These are phyloP conservation scores for Microbotryum silenes-acaulis DNA, from an alignment of 1,284 basidiomycete genomes.

Conservation along the genomic window DNA sequence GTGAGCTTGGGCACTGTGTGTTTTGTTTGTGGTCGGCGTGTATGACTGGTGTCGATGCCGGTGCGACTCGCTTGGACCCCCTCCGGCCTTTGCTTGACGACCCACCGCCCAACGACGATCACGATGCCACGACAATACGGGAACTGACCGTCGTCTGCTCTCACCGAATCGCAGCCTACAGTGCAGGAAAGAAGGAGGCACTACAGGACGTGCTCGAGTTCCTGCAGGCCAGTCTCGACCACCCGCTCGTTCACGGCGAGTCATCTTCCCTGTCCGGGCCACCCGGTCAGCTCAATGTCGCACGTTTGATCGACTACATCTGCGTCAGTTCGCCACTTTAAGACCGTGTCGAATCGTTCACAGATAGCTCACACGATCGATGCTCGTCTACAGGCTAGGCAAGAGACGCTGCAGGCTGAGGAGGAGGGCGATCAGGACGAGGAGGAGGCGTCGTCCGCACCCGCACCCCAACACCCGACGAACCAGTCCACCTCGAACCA, in stretches of 20 bases:
- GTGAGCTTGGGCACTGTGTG: slow-evolving; percentile 3
- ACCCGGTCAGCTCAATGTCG: slow-evolving; percentile 10
- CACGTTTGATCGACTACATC: slow-evolving; percentile 30
- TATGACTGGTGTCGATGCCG: no score
- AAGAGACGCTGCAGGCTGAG: slow-evolving; percentile 29
- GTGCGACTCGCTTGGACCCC: no score
- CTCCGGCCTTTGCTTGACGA: no score
- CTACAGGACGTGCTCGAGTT: slow-evolving; percentile 32
- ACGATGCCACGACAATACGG: not conserved
- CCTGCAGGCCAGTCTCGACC: slow-evolving; percentile 28
- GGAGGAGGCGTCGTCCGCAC: slow-evolving; percentile 13
- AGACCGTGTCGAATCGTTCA: no score
- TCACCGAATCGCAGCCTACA: slow-evolving; percentile 15
- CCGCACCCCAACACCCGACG: slow-evolving; percentile 5
- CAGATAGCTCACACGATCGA: not conserved
- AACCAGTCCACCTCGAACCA: no score
- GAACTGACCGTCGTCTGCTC: not conserved
- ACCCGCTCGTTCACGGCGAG: slow-evolving; percentile 8
- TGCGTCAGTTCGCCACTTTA: slow-evolving; percentile 14
- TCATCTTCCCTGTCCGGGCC: not conserved
- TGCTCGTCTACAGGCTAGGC: slow-evolving; percentile 14
- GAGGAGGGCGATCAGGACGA: slow-evolving; percentile 28
- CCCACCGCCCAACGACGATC: not conserved
- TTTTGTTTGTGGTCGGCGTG: no score
- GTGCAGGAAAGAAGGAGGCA: slow-evolving; percentile 29